phyloP scores from a whole-genome alignment of 805 yeast genomes.

The Metschnikowia orientalis region DNA sequence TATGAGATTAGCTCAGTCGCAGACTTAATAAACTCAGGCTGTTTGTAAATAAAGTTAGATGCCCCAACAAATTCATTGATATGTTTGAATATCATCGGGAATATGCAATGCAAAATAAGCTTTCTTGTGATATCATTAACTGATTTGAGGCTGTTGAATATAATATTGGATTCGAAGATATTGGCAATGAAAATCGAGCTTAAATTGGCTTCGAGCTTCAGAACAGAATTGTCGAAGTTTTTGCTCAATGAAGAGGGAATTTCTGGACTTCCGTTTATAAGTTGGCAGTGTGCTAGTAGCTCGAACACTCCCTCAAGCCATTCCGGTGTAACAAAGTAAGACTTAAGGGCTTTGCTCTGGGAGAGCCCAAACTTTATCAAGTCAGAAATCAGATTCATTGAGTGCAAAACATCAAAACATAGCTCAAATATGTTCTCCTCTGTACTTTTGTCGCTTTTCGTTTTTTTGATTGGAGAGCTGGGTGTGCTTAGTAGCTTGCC shows the following conservation, averaged over 20 bases:
- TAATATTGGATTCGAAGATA: conserved; percentile 16
- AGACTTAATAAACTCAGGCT: conserved; percentile 26
- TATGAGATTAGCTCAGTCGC: conserved; percentile 23
- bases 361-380: conserved; percentile 29
- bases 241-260: conserved; percentile 15
- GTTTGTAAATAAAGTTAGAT: conserved; percentile 34
- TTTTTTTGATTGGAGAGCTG: conserved; percentile 24
- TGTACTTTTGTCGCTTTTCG: conserved; percentile 1
- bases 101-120: conserved; percentile 29
- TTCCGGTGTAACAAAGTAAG: conserved; percentile 25
- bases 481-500: conserved; percentile 35
- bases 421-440: conserved; percentile 19
- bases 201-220: conserved; percentile 29
- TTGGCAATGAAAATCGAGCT: conserved; percentile 35
- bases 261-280: conserved; percentile 21
- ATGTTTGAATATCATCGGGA: conserved; percentile 35
- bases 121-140: conserved; percentile 35
- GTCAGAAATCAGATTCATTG: conserved; percentile 31
- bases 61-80: conserved; percentile 29
- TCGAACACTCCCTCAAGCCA: conserved; percentile 40
- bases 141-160: conserved; percentile 23
- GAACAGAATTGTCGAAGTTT: conserved; percentile 19
- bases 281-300: conserved; percentile 30
- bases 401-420: conserved; percentile 32
- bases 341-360: conserved; percentile 19